Conservation (phyloP, 805 yeast genomes). For the Candida koratica region DNA sequence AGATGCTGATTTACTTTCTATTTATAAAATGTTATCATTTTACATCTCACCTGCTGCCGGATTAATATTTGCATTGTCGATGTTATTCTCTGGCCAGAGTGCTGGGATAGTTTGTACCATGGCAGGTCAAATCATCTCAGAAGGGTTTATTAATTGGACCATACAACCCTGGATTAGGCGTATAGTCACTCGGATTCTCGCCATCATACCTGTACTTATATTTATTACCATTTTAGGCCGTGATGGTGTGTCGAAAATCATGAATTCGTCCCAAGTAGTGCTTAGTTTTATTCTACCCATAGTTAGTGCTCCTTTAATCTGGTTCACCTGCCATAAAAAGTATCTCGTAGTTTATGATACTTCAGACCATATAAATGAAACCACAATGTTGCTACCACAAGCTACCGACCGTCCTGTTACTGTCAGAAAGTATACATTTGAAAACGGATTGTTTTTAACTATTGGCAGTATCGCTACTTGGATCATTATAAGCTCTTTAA, state of each 20-base stretch:
- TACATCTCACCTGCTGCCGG: constrained; percentile 46
- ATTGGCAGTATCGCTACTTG: constrained; percentile 36
- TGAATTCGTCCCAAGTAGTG: constrained; percentile 44
- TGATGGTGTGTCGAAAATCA: constrained; percentile 42
- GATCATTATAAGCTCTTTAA: constrained; percentile 37
- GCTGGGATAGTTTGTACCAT: constrained; percentile 48
- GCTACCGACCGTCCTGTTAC: constrained; percentile 12
- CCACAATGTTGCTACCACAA: constrained; percentile 15
- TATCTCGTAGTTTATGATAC: constrained; percentile 36
- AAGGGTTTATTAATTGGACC: constrained; percentile 45
- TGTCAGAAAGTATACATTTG: constrained; percentile 30
- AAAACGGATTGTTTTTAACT: constrained; percentile 34
- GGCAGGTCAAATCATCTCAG: constrained; percentile 46
- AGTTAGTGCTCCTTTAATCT: constrained; percentile 44
- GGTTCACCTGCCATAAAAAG: constrained; percentile 38
- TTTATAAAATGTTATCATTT: constrained; percentile 40
- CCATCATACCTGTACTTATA: constrained; percentile 39
- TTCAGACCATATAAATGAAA: constrained; percentile 12
- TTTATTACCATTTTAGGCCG: constrained; percentile 38
- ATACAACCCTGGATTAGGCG: constrained; percentile 42
- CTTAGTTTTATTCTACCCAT: constrained; percentile 42
- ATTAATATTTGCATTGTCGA: constrained; percentile 41
- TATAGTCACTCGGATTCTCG: constrained; percentile 37
- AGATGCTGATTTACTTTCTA: constrained; percentile 43
- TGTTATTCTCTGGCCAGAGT: constrained; percentile 45